Conservation (phyloP, 129 eudicot genomes). For the Artemisia tridentata region DNA sequence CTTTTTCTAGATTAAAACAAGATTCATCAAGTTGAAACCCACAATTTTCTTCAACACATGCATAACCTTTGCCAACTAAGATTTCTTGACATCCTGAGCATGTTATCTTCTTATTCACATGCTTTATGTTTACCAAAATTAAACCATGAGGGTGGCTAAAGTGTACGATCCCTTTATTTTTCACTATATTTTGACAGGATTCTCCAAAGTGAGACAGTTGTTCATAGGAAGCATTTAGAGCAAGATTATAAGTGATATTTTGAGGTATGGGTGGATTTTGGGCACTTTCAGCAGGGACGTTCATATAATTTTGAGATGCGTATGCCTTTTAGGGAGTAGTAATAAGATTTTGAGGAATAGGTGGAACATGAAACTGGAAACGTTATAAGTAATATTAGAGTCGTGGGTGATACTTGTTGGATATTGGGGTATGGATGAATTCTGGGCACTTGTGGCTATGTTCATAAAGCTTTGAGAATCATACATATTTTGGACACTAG, state of each 20-base stretch:
- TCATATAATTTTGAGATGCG: too few relatives aligned
- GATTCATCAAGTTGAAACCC: constrained; percentile 45
- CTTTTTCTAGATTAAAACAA: constrained; percentile 35
- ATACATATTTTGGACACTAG: constrained; percentile 3
- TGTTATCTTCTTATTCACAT: constrained; percentile 25
- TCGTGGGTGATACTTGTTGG: too few relatives aligned
- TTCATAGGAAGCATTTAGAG: background rate
- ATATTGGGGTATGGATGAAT: too few relatives aligned
- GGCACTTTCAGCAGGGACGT: background rate
- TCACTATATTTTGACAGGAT: constrained; percentile 13
- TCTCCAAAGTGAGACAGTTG: constrained; percentile 17
- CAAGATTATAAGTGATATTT: too few relatives aligned
- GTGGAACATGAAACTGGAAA: background rate
- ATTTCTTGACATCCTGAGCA: constrained; percentile 49
- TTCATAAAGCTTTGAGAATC: too few relatives aligned
- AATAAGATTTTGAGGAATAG: too few relatives aligned
- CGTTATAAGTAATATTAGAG: constrained; percentile 15
- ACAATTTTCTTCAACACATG: constrained; percentile 41
- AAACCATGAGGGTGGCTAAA: constrained; percentile 54
- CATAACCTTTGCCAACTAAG: constrained; percentile 29
- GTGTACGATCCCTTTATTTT: constrained; percentile 27
- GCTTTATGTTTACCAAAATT: constrained; percentile 31
- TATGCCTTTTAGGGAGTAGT: too few relatives aligned
- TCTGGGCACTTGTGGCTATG: too few relatives aligned
- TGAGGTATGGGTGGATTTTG: background rate